These are phyloP conservation scores for Malassezia caprae DNA, from an alignment of 1,284 basidiomycete genomes.

Conservation along the genomic window DNA sequence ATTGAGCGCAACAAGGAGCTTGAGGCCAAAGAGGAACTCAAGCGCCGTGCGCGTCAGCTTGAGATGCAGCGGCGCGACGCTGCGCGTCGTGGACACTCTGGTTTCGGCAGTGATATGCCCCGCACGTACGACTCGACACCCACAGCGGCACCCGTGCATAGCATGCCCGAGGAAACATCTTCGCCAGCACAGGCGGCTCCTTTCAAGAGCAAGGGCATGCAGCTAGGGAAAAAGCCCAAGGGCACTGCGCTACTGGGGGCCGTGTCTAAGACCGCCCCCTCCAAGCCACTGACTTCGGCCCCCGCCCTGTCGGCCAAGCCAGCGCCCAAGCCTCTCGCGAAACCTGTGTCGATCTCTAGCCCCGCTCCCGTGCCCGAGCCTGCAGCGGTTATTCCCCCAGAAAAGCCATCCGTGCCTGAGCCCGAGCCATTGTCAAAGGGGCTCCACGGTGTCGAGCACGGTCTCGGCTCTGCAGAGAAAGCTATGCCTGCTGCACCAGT, in stretches of 20 bases:
- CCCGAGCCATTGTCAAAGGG: background rate
- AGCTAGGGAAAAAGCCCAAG: slow-evolving; percentile 87
- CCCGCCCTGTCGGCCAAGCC: background rate
- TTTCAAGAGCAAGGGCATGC: slow-evolving; percentile 95
- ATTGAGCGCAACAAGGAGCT: slow-evolving; percentile 98
- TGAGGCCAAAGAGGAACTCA: slow-evolving; percentile 97
- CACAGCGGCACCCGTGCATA: slow-evolving; percentile 27
- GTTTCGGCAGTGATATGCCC: slow-evolving; percentile 22
- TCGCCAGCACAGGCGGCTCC: slow-evolving; percentile 52
- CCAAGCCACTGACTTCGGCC: background rate
- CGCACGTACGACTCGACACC: slow-evolving; percentile 32
- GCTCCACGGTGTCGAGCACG: background rate
- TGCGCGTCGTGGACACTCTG: slow-evolving; percentile 32
- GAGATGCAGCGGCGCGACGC: slow-evolving; percentile 78
- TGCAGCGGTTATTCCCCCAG: background rate
- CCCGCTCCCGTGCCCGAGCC: slow-evolving; percentile 1
- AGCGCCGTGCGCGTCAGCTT: slow-evolving; percentile 91
- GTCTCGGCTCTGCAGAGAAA: background rate
- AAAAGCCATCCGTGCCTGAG: background rate
- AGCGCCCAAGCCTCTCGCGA: background rate
- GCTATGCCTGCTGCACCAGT: background rate
- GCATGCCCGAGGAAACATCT: slow-evolving; percentile 17
- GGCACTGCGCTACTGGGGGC: slow-evolving; percentile 76
- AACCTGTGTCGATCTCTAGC: background rate
- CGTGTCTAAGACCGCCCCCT: slow-evolving; percentile 54